Base-by-base conservation (phyloP, 345 rosid species). In the Eutrema yunnanense region DNA sequence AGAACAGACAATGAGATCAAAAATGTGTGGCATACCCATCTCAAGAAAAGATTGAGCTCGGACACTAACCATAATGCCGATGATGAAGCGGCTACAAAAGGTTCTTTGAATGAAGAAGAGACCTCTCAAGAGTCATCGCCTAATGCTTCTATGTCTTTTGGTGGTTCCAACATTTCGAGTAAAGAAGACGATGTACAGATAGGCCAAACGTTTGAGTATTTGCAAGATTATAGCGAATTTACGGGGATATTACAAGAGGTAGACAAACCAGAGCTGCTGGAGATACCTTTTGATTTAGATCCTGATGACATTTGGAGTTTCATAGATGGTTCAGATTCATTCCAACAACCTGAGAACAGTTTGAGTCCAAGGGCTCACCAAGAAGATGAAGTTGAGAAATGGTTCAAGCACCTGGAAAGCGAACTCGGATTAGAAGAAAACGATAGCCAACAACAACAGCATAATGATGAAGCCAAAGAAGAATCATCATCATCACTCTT, bases 221-320 rank as follows among this genome's bases (percentile, higher is more conserved):
- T 61, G 27, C 47, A 68, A 14, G 64, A 33, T 59, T 42, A 52
- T 32, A 61, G 67, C 79, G 61, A 67, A 32, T 54, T 38, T 16
- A 29, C 53, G 32, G 68, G 29, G 46, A 63, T 56, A 30, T 34
- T 73, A 22, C 83, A 84, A 71, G 96, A 90, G 74, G 98, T 90
- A 32, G 85, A 83, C 79, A 83, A 87, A 61, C 94, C 92, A 14
- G 85, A 84, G 36, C 57, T 69, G 22, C 16, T 63, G 10, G 74
- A 72, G 42, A 83, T 87, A 61, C 87, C 88, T 8, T 82, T 84
- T 9, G 89, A 86, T 67, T 49, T 79, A 2, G 92, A 85, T 75
- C 57, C 48, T 3, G 96, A 92, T 3, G 96, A 92, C 32, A 82
- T 88, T 44, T 90, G 98, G 98, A 72, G 78, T 71, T 83, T 82